Evolutionary conservation across 2,329 filamentous ascomycete genomes (phyloP), one percentile per base, ranked within the genome.

Genomic region (Apiospora aurea): DNA sequence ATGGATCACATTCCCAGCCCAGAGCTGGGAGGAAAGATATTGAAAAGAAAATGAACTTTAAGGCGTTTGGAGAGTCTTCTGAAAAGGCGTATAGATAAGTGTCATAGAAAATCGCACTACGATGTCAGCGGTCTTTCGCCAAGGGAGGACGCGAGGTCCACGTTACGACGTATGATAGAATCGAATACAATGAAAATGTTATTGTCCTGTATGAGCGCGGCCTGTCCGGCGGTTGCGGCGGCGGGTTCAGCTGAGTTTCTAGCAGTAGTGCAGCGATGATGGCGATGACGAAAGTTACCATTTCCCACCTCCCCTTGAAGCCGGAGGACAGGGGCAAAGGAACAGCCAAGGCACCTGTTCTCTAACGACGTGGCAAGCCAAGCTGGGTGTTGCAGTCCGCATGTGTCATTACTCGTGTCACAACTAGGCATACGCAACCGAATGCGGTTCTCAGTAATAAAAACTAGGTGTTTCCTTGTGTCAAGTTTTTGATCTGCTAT

Each of bases 301-400:
- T 18, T 7, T 46, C 16, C 16, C 16, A 14, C 7, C 18, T 46
- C 44, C 16, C 44, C 53, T 64, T 41, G 34, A 10, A n/a, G 57
- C 41, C n/a, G 21, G 34, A 41, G 21, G 34, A 41, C 21, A 24
- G 34, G 49, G 21, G 21, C 16, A 34, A 21, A 7, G 29, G 8
- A n/a, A 64, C 11, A 41, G 57, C 57, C 18, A 64, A 64, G 57
- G 57, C 34, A n/a, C 29, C 57, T 41, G 57, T 64, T 64, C 57
- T 64, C 18, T 41, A 64, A 21, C 57, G 57, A 18, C 21, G 53
- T 61, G 29, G 53, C 18, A 41, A 41, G 57, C 29, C 34, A 64
- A 41, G 57, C 57, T 41, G 57, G 57, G 34, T 64, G 57, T 64
- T 64, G 57, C 34, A 41, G 34, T 38, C 34, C 21, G 53, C 29